Evolutionary conservation across 202 grass and related monocot genomes (phyloP), one percentile per base, ranked within the genome.

Genomic region (Schoenoplectus triqueter): DNA sequence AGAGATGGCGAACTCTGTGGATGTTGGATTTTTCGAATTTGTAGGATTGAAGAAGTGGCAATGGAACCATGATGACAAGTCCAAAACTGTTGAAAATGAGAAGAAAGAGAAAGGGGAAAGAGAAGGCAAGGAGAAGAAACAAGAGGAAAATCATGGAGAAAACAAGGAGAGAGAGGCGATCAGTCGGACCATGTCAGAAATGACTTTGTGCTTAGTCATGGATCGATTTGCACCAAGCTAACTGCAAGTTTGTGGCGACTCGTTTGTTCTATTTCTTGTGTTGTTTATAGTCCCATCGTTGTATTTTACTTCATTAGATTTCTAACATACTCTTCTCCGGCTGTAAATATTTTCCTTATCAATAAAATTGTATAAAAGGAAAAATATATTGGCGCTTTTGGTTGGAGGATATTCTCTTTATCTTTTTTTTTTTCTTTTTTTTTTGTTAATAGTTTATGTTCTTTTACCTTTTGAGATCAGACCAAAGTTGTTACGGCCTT

Each of bases 141-240:
- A 63, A 45, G 21, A 64, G 40, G 14, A 20, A 17, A 63, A 48
- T n/a, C 20, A 64, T 45, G 42, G 7, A 64, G 78, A 64, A 64
- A 48, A 64, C 15, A 10, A 80, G 78, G 57, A 64, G 78, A 41
- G 14, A 80, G 62, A 80, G 8, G 6, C 78, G 78, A 80, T 80
- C 31, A 46, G 5, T 49, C 78, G 78, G 10, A 20, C 15, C 1
- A 80, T 80, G 44, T 80, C 78, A 45, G 78, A 80, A 39, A 5
- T 57, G 31, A 52, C 57, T 19, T 64, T 80, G 57, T 80, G 78
- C 42, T 18, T 62, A 8, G 7, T 80, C 56, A 42, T 80, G 54
- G 78, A 80, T 80, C 56, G 78, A 1, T 80, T 80, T 62, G 55
- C 78, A 46, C 78, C 78, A 19, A 80, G 19, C 60, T 80, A 46